Conservation (phyloP, 148 eudicot genomes). For the Spergularia marina region DNA sequence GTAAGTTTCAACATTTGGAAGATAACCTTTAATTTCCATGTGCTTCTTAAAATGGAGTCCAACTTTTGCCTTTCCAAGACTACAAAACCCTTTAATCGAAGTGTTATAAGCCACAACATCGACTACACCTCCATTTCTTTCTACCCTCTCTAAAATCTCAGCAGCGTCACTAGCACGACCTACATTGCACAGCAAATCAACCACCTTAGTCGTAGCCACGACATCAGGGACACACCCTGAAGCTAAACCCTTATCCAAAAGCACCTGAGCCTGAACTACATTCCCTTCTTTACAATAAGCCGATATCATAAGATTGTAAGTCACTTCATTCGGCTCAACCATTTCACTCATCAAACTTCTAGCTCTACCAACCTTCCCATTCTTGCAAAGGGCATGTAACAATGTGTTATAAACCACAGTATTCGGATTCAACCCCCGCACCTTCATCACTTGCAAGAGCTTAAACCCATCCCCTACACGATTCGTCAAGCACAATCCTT, state of each 20-base stretch:
- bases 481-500: conserved; percentile 89
- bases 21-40: conserved; percentile 85
- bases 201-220: conserved; percentile 62
- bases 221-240: conserved; percentile 69
- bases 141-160: conserved; percentile 69
- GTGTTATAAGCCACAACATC: conserved; percentile 89
- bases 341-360: conserved; percentile 90
- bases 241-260: conserved; percentile 65
- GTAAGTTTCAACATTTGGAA: conserved; percentile 81
- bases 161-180: conserved; percentile 69
- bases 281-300: conserved; percentile 68
- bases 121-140: conserved; percentile 53
- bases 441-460: conserved; percentile 71
- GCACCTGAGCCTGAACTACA: conserved; percentile 75
- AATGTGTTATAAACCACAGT: conserved; percentile 78
- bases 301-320: conserved; percentile 70
- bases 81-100: conserved; percentile 66
- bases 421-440: conserved; percentile 45
- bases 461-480: conserved; percentile 82
- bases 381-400: conserved; percentile 78
- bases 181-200: conserved; percentile 54
- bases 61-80: conserved; percentile 53
- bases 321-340: conserved; percentile 62
- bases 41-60: conserved; percentile 59
- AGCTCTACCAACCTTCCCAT: conserved; percentile 90